Evolutionary conservation across 2,329 filamentous ascomycete genomes (phyloP), one percentile per base, ranked within the genome.

Genomic region (Elsinoe batatas): DNA sequence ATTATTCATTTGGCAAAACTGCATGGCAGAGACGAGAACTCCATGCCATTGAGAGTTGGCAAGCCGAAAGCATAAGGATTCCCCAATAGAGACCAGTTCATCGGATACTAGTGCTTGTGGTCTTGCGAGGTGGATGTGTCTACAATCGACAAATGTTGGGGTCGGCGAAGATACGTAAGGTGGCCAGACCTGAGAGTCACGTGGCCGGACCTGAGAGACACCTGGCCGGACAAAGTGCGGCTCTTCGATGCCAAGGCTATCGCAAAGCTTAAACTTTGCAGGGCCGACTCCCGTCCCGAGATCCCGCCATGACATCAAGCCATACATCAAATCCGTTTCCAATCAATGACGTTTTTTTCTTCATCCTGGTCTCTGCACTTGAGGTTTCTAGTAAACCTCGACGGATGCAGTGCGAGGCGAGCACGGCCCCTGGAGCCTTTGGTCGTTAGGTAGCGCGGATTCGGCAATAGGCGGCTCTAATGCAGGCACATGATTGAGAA

Each of bases 291-390:
- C 26, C 26, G 26, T 30, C 26, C 26, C 26, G 26, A 30, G 26
- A 7, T 51, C 13, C 6, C 47, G 35, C 47, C 33, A 51, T 51
- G 47, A 51, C 47, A 51, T 51, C 47, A 51, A 37, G n/a, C 12
- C 18, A 8, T 22, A 8, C 40, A 22, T 44, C 20, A 44, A 44
- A 17, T 36, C 47, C 8, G 37, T 22, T 8, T 35, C 26, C 20
- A 26, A 35, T 15, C 44, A 26, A 51, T 51, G 47, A 51, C 47
- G 47, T 38, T 37, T 51, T 37, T 30, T 30, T 30, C 22, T 30
- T 30, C 26, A 30, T 8, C 7, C 26, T 30, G 26, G n/a, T 51
- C 30, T 20, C 17, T 17, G 35, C 26, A 35, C 36, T 8, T 15
- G 47, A 51, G 26, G 7, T 30, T 30, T 30, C 26, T 30, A 7